A percentile compares a stretch with the other conserved stretches of the same genome.
Evolutionary conservation across 768 basidiomycete species (phyloP).

Genomic region (Serendipita indica): DNA sequence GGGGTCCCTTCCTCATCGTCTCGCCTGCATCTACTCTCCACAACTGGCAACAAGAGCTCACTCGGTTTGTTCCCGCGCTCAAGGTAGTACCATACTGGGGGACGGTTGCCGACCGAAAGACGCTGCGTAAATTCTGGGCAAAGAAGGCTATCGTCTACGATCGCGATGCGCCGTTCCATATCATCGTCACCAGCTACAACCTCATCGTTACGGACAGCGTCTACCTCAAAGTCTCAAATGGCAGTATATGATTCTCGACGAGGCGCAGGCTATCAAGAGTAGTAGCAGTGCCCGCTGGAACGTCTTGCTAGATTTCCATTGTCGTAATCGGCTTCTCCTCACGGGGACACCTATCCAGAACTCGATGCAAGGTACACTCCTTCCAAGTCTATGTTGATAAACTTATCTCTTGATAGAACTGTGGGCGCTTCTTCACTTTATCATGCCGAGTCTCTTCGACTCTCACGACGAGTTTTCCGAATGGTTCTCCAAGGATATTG

Average conservation of each 20-base stretch:
- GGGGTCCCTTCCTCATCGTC: slow-evolving; percentile 98
- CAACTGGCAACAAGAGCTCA: slow-evolving; percentile 98
- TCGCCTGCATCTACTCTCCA: slow-evolving; percentile 94
- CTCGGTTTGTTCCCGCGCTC: slow-evolving; percentile 83
- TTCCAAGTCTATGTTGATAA: neutral
- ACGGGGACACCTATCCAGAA: slow-evolving; percentile 99
- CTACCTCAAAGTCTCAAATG: slow-evolving; percentile 92
- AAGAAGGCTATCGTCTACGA: slow-evolving; percentile 93
- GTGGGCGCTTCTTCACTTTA: slow-evolving; percentile 97
- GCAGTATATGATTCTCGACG: slow-evolving; percentile 99
- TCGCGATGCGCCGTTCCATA: slow-evolving; percentile 89
- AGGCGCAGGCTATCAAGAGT: slow-evolving; percentile 99
- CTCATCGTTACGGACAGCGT: slow-evolving; percentile 36
- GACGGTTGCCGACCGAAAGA: slow-evolving; percentile 86
- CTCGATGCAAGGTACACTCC: slow-evolving; percentile 81
- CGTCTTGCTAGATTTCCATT: slow-evolving; percentile 87
- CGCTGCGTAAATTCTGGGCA: slow-evolving; percentile 94
- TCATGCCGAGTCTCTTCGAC: slow-evolving; percentile 98
- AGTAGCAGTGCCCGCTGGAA: slow-evolving; percentile 95
- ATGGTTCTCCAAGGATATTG: slow-evolving; percentile 99
- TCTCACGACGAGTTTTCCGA: slow-evolving; percentile 99
- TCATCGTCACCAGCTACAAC: slow-evolving; percentile 94
- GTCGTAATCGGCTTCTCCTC: slow-evolving; percentile 83
- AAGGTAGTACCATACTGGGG: slow-evolving; percentile 99
- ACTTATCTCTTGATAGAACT: slow-evolving; percentile 43